Conservation (phyloP, 768 basidiomycete genomes). For the Rhodotorula taiwanensis region DNA sequence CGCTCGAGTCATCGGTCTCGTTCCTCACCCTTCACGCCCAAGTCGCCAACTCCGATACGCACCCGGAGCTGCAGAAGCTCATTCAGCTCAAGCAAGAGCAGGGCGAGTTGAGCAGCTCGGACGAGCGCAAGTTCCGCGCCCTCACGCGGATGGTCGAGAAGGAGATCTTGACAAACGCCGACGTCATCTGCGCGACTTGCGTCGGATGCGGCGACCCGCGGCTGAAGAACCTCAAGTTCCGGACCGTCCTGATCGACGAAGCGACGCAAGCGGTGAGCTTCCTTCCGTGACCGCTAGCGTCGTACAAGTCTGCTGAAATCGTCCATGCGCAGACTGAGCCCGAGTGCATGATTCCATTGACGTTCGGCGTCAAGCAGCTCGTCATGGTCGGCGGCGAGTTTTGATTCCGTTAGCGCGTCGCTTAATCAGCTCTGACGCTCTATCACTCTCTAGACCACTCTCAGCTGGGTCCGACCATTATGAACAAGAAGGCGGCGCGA, state of each 20-base stretch:
- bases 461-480: constrained; percentile 97
- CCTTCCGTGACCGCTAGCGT: neutral
- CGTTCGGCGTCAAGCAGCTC: constrained; percentile 96
- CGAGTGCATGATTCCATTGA: constrained; percentile 98
- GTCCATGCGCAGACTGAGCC: constrained; percentile 37
- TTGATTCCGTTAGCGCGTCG: neutral
- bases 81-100: constrained; percentile 97
- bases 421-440: neutral
- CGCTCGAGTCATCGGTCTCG: constrained; percentile 86
- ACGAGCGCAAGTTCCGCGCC: constrained; percentile 96
- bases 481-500: constrained; percentile 99
- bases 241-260: constrained; percentile 96
- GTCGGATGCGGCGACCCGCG: constrained; percentile 96
- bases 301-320: constrained; percentile 1
- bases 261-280: constrained; percentile 67
- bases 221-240: constrained; percentile 92
- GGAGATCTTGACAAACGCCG: constrained; percentile 89
- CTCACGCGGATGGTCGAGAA: constrained; percentile 91
- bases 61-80: constrained; percentile 94
- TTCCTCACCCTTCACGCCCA: constrained; percentile 95
- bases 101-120: constrained; percentile 90
- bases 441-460: constrained; percentile 44
- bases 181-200: constrained; percentile 97
- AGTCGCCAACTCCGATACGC: constrained; percentile 84
- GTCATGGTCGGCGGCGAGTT: constrained; percentile 90